Evolutionary conservation across 768 basidiomycete species (phyloP).

Genomic region (Serendipita sp.): DNA sequence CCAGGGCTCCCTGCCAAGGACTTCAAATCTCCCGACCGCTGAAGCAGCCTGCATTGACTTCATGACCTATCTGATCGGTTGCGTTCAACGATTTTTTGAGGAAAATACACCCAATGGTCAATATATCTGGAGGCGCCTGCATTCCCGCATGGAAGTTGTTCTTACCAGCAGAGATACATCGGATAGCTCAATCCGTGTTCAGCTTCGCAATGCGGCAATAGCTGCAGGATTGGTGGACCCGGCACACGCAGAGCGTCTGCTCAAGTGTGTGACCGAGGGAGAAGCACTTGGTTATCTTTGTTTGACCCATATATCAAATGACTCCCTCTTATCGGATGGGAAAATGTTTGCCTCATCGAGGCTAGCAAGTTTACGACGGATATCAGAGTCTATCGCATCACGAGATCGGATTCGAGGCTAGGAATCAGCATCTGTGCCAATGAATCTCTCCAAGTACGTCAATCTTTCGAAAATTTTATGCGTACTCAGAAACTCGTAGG

Average conservation of each 20-base stretch:
- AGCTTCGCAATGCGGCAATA: conserved; percentile 30
- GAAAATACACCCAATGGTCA: not conserved
- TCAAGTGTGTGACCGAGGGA: conserved; percentile 26
- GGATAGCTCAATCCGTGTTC: conserved; percentile 29
- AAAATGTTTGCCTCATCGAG: conserved; percentile 29
- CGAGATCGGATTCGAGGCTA: not conserved
- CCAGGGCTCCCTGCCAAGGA: not conserved
- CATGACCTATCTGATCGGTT: not conserved
- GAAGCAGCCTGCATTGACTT: not conserved
- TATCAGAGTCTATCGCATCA: conserved; percentile 24
- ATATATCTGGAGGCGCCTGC: not conserved
- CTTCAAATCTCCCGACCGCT: not conserved
- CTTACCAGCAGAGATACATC: conserved; percentile 35
- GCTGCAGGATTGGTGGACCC: conserved; percentile 23
- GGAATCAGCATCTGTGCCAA: not conserved
- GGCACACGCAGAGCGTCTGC: not conserved
- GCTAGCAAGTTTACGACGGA: conserved; percentile 34
- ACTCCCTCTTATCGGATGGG: not conserved
- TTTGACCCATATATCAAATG: conserved; percentile 28
- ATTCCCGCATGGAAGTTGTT: conserved; percentile 24
- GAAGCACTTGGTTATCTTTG: conserved; percentile 49
- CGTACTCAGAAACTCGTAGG: not conserved
- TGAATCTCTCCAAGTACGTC: not conserved
- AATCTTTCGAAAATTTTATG: not conserved
- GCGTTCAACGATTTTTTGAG: not conserved